These are phyloP conservation scores for Neocucurbitaria cava DNA, from an alignment of 2,329 filamentous ascomycete species.

Conservation along the genomic window DNA sequence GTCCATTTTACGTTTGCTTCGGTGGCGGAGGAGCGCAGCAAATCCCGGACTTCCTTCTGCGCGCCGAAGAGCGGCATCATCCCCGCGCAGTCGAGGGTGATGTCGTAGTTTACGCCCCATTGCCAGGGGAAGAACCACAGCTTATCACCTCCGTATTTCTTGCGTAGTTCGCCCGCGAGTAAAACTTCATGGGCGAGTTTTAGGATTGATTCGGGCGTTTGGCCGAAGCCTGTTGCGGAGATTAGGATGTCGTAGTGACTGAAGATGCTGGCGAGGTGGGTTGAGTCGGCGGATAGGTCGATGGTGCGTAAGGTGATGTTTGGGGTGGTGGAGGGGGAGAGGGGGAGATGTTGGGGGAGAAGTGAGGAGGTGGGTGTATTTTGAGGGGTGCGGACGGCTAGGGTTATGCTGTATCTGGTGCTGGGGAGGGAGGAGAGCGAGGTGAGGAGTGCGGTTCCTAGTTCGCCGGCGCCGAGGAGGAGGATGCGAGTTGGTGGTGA, in stretches of 20 bases:
- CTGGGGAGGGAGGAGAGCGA: conserved; percentile 58
- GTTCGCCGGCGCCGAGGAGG: conserved; percentile 71
- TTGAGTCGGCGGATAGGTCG: conserved; percentile 49
- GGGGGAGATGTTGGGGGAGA: conserved; percentile 44
- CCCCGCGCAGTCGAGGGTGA: conserved; percentile 62
- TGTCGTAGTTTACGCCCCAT: conserved; percentile 75
- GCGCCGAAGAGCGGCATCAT: conserved; percentile 72
- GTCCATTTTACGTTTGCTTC: conserved; percentile 61
- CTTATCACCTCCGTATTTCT: conserved; percentile 1
- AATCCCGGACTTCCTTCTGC: conserved; percentile 57
- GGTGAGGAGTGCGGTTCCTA: conserved; percentile 64
- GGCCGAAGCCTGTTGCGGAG: conserved; percentile 66
- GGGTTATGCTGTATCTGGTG: conserved; percentile 55
- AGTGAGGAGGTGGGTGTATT: conserved; percentile 39
- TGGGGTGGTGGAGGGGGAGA: conserved; percentile 34
- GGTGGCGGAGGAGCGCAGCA: conserved; percentile 31
- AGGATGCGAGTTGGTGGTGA: conserved; percentile 52
- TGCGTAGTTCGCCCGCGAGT: conserved; percentile 54
- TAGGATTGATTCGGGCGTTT: conserved; percentile 62
- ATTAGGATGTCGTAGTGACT: conserved; percentile 62
- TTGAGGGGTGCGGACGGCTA: conserved; percentile 62
- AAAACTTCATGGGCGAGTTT: conserved; percentile 66
- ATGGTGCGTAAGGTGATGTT: conserved; percentile 50
- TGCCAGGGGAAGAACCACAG: conserved; percentile 72
- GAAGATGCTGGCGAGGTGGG: conserved; percentile 45